phyloP scores from a whole-genome alignment of 2,329 filamentous ascomycete species.

The Epicoccum nigrum region DNA sequence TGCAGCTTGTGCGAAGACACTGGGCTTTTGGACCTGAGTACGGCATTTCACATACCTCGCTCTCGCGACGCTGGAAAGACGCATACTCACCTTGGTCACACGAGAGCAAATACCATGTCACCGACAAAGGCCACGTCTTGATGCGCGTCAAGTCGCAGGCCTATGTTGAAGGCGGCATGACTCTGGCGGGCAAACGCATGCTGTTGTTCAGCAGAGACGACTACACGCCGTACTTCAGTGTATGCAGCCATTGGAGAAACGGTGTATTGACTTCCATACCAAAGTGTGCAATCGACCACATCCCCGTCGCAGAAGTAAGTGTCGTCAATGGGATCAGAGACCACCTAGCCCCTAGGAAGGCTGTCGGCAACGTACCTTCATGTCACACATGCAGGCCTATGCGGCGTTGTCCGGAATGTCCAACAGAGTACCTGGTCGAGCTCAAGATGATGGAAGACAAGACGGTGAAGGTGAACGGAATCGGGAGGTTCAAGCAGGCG shows the following conservation, averaged over 20 bases:
- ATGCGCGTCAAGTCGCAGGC: slow-evolving; percentile 63
- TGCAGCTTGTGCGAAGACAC: slow-evolving; percentile 62
- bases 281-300: slow-evolving; percentile 66
- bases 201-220: slow-evolving; percentile 66
- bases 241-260: slow-evolving; percentile 67
- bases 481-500: slow-evolving; percentile 62
- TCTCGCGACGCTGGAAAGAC: slow-evolving; percentile 62
- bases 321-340: slow-evolving; percentile 50
- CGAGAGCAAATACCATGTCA: slow-evolving; percentile 58
- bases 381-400: slow-evolving; percentile 65
- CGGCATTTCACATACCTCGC: slow-evolving; percentile 37
- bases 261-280: slow-evolving; percentile 65
- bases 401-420: slow-evolving; percentile 66
- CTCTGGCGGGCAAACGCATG: slow-evolving; percentile 59
- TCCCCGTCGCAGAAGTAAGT: slow-evolving; percentile 55
- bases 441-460: slow-evolving; percentile 64
- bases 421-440: slow-evolving; percentile 67
- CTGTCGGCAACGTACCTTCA: slow-evolving; percentile 56
- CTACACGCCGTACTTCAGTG: slow-evolving; percentile 67
- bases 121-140: slow-evolving; percentile 61
- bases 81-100: slow-evolving; percentile 60
- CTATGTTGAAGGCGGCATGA: slow-evolving; percentile 58
- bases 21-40: slow-evolving; percentile 54
- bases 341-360: slow-evolving; percentile 34
- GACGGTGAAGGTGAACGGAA: slow-evolving; percentile 44